phyloP scores from a whole-genome alignment of 1,139 yeast species.

The Geotrichum candidum region DNA sequence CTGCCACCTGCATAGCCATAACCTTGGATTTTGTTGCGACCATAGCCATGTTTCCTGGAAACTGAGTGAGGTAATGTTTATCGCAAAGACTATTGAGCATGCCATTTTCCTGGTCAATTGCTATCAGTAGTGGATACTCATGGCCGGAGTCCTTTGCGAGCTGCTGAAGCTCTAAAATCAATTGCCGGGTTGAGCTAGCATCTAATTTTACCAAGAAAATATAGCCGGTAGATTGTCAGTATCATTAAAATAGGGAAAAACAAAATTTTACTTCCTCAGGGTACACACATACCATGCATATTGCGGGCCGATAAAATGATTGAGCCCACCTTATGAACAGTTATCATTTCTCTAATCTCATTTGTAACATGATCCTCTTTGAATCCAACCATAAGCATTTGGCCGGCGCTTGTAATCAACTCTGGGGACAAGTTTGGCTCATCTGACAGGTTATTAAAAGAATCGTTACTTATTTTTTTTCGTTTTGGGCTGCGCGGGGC shows the following conservation, averaged over 20 bases:
- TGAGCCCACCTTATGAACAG: constrained; percentile 51
- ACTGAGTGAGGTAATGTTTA: constrained; percentile 48
- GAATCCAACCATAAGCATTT: constrained; percentile 58
- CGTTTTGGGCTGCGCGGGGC: not conserved
- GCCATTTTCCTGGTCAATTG: constrained; percentile 46
- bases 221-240: not conserved
- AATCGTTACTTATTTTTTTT: not conserved
- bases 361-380: constrained; percentile 53
- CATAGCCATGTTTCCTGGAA: constrained; percentile 62
- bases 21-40: constrained; percentile 52
- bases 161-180: constrained; percentile 50
- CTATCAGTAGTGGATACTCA: constrained; percentile 45
- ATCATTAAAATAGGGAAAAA: not conserved
- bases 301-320: constrained; percentile 53
- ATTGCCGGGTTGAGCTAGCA: constrained; percentile 47
- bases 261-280: not conserved
- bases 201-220: constrained; percentile 26
- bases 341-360: constrained; percentile 52
- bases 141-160: constrained; percentile 52
- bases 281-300: constrained; percentile 30
- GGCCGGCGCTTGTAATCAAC: constrained; percentile 40
- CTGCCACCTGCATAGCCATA: constrained; percentile 49
- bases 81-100: constrained; percentile 53
- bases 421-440: constrained; percentile 16
- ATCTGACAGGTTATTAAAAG: not conserved